These are phyloP conservation scores for Chaetomium strumarium DNA, from an alignment of 2,329 filamentous ascomycete genomes.

Conservation along the genomic window DNA sequence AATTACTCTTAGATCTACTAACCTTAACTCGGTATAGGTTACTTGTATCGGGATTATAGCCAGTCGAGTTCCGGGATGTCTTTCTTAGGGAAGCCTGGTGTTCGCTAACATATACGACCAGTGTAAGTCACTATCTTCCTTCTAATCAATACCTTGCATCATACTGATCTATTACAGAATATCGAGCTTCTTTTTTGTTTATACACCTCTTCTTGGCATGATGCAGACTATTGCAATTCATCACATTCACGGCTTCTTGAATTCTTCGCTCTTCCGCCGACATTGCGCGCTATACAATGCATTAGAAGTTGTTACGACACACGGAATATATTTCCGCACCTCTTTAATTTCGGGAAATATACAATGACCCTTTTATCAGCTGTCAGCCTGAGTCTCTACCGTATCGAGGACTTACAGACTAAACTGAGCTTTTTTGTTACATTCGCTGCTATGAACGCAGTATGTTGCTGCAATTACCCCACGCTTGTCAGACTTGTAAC, in stretches of 20 bases:
- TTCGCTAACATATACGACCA: conserved; percentile 83
- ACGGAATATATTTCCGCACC: conserved; percentile 79
- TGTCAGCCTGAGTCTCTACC: conserved; percentile 73
- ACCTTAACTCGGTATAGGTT: conserved; percentile 67
- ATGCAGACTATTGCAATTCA: conserved; percentile 76
- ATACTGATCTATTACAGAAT: conserved; percentile 50
- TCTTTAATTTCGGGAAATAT: conserved; percentile 92
- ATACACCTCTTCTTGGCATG: conserved; percentile 71
- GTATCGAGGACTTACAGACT: conserved; percentile 55
- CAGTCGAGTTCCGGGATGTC: conserved; percentile 95
- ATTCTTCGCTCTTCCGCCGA: conserved; percentile 78
- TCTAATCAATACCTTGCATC: background rate
- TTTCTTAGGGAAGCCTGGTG: conserved; percentile 98
- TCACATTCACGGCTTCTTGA: conserved; percentile 76
- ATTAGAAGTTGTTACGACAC: conserved; percentile 85
- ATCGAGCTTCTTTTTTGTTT: conserved; percentile 91
- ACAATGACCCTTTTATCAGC: conserved; percentile 75
- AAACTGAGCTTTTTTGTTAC: conserved; percentile 69
- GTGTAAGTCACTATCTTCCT: conserved; percentile 54
- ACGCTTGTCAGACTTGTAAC: no score
- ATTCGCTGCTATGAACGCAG: conserved; percentile 70
- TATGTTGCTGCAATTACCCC: conserved; percentile 80
- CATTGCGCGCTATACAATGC: conserved; percentile 89
- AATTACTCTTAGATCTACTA: conserved; percentile 23
- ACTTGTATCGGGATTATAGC: conserved; percentile 77